Evolutionary conservation across 2,329 filamentous ascomycete species (phyloP), one percentile per base, ranked within the genome.

Genomic region (Aspergillus candidus): DNA sequence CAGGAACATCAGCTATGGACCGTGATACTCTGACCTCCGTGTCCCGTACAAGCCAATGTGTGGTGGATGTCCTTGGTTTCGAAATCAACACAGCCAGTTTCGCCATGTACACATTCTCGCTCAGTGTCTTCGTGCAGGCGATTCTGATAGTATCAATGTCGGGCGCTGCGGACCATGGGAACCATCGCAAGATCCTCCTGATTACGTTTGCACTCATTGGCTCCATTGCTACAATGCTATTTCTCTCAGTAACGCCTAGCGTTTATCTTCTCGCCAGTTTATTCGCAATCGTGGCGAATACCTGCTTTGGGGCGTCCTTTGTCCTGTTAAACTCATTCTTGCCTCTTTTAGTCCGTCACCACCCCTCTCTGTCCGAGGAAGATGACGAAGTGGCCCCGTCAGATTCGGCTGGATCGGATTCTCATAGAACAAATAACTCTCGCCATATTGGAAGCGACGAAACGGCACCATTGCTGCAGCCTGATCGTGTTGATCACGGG

Each of bases 91-190:
- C 91, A 1, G 90, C 91, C 31, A 94, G 87, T 66, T 96, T 97
- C 66, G 91, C 89, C 63, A 94, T 97, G 88, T 97, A 97, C 69
- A 96, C 89, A 2, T 98, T 98, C 68, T 94, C 89, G 46, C 74
- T 94, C 59, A 94, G 88, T 62, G 93, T 98, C 1, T 68, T 96
- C 14, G 67, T 96, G 10, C 93, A 98, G 65, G 86, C 90, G 1
- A 69, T 97, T 22, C 72, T 97, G 27, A 94, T 98, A 35, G 88
- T 98, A 51, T 94, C 89, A 60, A 95, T 98, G 75, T 95, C 89
- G 60, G 93, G 88, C 43, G 90, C 91, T 6, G 93, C 93, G 45
- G 93, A 98, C 65, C 91, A 97, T 67, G 93, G 93, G 50, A 84
- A 80, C 55, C 93, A 90, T 71, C 83, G 93, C 47, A 98, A 97